These are phyloP conservation scores for Paxillus ammoniavirescens DNA, from an alignment of 768 basidiomycete genomes.

Conservation along the genomic window DNA sequence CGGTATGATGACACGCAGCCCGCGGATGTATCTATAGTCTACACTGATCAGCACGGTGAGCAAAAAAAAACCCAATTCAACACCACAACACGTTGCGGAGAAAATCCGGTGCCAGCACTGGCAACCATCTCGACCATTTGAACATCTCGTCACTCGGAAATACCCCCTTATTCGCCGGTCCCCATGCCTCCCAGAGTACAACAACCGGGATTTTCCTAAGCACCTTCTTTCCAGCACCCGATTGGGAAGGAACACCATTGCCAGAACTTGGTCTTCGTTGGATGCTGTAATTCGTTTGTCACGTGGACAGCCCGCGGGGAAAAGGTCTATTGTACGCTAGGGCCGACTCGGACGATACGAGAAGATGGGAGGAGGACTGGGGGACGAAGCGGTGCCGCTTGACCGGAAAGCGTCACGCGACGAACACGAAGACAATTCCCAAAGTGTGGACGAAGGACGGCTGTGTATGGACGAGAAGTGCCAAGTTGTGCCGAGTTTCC, in stretches of 20 bases:
- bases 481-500: conserved; percentile 31
- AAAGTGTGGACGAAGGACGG: conserved; percentile 44
- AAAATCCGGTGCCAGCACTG: background rate
- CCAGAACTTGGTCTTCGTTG: conserved; percentile 18
- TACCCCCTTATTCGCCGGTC: conserved; percentile 33
- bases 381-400: conserved; percentile 18
- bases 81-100: background rate
- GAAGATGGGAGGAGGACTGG: conserved; percentile 9
- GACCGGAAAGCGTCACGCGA: conserved; percentile 2
- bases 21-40: conserved; percentile 40
- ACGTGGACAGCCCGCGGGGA: conserved; percentile 23
- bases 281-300: conserved; percentile 26
- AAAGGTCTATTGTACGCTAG: conserved; percentile 36
- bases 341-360: conserved; percentile 7
- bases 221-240: conserved; percentile 17
- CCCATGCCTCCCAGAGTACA: conserved; percentile 41
- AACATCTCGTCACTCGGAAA: conserved; percentile 28
- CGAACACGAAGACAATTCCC: conserved; percentile 47
- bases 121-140: conserved; percentile 41
- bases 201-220: background rate
- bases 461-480: conserved; percentile 50
- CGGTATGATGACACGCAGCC: conserved; percentile 35
- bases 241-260: conserved; percentile 35
- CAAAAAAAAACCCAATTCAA: background rate
- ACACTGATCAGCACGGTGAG: background rate